Evolutionary conservation across 345 rosid genomes (phyloP).

Genomic region (thale cress (Arabidopsis thaliana)): TAIR10.1 NC_003074.8:3540001-3540500

Average conservation of each 20-base stretch:
- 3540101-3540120: slow-evolving; percentile 26
- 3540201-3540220: slow-evolving; percentile 57
- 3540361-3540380: slow-evolving; percentile 49
- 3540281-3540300: slow-evolving; percentile 61
- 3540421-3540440: slow-evolving; percentile 50
- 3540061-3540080: slow-evolving; percentile 51
- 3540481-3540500: slow-evolving; percentile 5
- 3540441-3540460: slow-evolving; percentile 50
- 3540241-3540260: slow-evolving; percentile 62
- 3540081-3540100: slow-evolving; percentile 55
- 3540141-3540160: neutral
- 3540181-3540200: slow-evolving; percentile 48
- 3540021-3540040: slow-evolving; percentile 44
- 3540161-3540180: slow-evolving; percentile 4
- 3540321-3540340: slow-evolving; percentile 51
- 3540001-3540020: slow-evolving; percentile 23
- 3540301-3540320: slow-evolving; percentile 56
- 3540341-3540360: slow-evolving; percentile 42
- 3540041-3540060: slow-evolving; percentile 46
- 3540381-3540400: slow-evolving; percentile 47
- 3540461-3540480: slow-evolving; percentile 38
- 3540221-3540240: slow-evolving; percentile 44
- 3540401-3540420: slow-evolving; percentile 44
- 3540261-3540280: slow-evolving; percentile 45
- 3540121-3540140: neutral